Conservation (phyloP, 2,329 filamentous ascomycete species). For the Colletotrichum ledebouriae region DNA sequence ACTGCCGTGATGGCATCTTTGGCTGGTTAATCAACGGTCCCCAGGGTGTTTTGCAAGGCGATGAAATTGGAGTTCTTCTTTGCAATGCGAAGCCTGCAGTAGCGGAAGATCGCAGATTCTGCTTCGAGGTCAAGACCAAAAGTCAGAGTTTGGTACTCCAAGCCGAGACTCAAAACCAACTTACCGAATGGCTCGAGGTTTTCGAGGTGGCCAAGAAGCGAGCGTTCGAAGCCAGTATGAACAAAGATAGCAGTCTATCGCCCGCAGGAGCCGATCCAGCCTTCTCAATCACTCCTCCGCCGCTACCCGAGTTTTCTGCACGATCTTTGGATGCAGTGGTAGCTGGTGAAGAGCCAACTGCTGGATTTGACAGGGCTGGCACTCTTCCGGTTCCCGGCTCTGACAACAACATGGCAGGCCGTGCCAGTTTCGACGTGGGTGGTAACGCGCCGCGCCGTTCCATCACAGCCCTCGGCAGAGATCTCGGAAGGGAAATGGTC, state of each 20-base stretch:
- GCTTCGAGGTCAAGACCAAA: slow-evolving; percentile 98
- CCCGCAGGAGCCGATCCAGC: slow-evolving; percentile 75
- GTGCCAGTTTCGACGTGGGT: slow-evolving; percentile 80
- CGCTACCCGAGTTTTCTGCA: slow-evolving; percentile 90
- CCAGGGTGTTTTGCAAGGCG: slow-evolving; percentile 92
- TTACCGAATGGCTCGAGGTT: slow-evolving; percentile 94
- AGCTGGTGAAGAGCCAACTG: slow-evolving; percentile 60
- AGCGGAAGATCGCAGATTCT: slow-evolving; percentile 93
- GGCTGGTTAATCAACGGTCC: slow-evolving; percentile 90
- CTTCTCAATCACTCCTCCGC: slow-evolving; percentile 91
- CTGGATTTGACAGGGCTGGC: slow-evolving; percentile 68
- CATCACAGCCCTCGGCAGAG: slow-evolving; percentile 64
- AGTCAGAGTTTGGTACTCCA: slow-evolving; percentile 90
- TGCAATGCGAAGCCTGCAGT: slow-evolving; percentile 94
- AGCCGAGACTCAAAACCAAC: slow-evolving; percentile 89
- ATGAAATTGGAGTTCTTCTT: slow-evolving; percentile 93
- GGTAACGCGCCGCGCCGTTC: slow-evolving; percentile 64
- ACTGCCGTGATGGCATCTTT: slow-evolving; percentile 95
- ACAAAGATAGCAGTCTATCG: slow-evolving; percentile 60
- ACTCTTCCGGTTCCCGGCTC: slow-evolving; percentile 75
- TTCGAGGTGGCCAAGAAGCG: slow-evolving; percentile 96
- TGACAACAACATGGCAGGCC: slow-evolving; percentile 66
- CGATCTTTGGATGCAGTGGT: slow-evolving; percentile 78
- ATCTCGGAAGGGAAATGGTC: slow-evolving; percentile 62
- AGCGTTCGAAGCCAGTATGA: slow-evolving; percentile 82